Base-by-base conservation (phyloP, 225 moss, liverwort and hornwort species). In the Lunularia cruciata region DNA sequence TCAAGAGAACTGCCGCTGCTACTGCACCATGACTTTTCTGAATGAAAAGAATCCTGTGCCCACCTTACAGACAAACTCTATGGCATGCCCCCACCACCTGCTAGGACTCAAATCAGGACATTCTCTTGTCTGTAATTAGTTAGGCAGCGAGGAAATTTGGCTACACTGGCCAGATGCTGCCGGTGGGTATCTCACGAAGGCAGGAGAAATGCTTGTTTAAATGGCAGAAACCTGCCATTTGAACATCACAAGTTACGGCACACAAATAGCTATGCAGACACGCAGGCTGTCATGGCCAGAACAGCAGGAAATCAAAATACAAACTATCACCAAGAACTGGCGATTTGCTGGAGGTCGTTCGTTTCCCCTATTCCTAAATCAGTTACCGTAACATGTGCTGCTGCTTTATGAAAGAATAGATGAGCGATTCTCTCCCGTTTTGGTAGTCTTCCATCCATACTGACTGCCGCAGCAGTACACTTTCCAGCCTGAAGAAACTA, bases 71-170 rank as follows among this genome's bases (percentile, higher is more conserved):
- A 56, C 31, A 28, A 31, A 30, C 56, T n/a, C n/a, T n/a, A n/a
- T n/a, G n/a, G n/a, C n/a, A n/a, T n/a, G n/a, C n/a, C n/a, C 56
- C 56, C 30, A 56, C 56, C 56, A 28, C 27, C 28, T 56, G 56
- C 56, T 14, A 56, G 16, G 2, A 31, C 16, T 56, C 30, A 16
- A 31, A 56, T 16, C 30, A 56, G 32, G 30, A 56, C 56, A 56
- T 56, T 56, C 56, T 31, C 47, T 56, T 31, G 23, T 56, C 56
- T 25, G 56, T 28, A 56, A 28, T 56, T 28, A 28, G 56, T 30
- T 30, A 31, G 28, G 56, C 56, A 28, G 30, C 13, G 56, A 31
- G 18, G 31, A 30, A 31, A 12, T 56, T 56, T 31, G 56, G 14
- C 56, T 28, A 56, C 56, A 12, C 27, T 56, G 30, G 30, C 30